Conservation (phyloP, 2,329 filamentous ascomycete genomes). For the Diaporthe helianthi region DNA sequence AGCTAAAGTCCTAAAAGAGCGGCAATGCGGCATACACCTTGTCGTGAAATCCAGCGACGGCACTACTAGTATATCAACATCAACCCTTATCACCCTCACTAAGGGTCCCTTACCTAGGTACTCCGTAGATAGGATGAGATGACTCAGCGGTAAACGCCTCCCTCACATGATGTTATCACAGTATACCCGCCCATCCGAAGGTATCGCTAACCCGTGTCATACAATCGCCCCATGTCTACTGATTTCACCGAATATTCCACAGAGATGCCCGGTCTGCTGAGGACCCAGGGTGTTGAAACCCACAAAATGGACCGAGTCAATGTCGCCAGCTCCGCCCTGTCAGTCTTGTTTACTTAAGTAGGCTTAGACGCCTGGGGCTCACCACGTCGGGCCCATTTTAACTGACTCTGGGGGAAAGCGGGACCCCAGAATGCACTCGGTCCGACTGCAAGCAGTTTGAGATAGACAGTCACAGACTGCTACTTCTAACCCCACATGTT, state of each 20-base stretch:
- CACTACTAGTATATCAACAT: conserved; percentile 27
- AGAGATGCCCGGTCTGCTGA: conserved; percentile 3
- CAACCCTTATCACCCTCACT: neutral
- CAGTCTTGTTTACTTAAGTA: conserved; percentile 7
- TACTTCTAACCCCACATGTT: conserved; percentile 9
- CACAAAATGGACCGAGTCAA: conserved; percentile 12
- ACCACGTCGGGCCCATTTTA: neutral
- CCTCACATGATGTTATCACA: neutral
- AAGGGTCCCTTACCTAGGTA: no score
- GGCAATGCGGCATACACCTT: neutral
- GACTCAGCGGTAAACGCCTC: conserved; percentile 7
- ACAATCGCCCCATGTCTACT: neutral
- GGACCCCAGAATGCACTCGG: neutral
- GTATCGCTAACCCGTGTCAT: conserved; percentile 6
- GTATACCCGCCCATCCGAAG: conserved; percentile 1
- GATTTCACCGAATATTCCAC: neutral
- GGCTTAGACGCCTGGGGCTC: neutral
- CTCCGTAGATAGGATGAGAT: neutral
- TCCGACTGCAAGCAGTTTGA: neutral
- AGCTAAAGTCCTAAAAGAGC: neutral
- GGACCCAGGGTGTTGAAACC: neutral
- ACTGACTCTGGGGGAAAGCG: conserved; percentile 19
- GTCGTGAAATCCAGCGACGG: neutral
- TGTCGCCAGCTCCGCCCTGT: neutral
- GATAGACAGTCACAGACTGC: neutral